phyloP scores from a whole-genome alignment of 1,284 basidiomycete species.

The Cutaneotrichosporon dermatis region DNA sequence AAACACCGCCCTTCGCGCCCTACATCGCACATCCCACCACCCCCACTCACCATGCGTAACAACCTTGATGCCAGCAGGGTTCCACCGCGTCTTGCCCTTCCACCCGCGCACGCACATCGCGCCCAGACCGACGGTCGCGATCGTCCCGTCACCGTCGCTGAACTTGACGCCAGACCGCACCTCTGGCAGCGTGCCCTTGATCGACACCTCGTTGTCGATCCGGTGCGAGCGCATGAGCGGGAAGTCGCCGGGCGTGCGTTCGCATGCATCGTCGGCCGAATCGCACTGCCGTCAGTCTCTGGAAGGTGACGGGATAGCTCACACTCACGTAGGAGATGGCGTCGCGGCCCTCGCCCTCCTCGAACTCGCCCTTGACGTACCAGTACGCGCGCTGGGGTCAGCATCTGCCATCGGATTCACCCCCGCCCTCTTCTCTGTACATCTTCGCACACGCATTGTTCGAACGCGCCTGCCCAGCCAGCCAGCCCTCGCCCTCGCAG shows the following conservation, averaged over 20 bases:
- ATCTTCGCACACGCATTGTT: background rate
- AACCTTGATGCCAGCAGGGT: slow-evolving; percentile 82
- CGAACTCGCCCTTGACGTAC: slow-evolving; percentile 68
- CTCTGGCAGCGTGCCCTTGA: slow-evolving; percentile 61
- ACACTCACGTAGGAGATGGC: slow-evolving; percentile 34
- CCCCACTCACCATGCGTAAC: slow-evolving; percentile 79
- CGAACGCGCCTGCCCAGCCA: too few species aligned
- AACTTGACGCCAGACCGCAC: slow-evolving; percentile 77
- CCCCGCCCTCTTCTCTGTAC: background rate
- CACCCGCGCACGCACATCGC: slow-evolving; percentile 95
- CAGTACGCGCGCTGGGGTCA: slow-evolving; percentile 49
- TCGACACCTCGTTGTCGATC: slow-evolving; percentile 78
- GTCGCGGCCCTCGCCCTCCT: slow-evolving; percentile 61
- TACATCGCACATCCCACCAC: slow-evolving; percentile 11
- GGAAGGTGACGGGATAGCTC: too few species aligned
- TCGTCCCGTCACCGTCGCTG: slow-evolving; percentile 95
- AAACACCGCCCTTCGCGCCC: too few species aligned
- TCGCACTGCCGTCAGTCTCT: slow-evolving; percentile 45
- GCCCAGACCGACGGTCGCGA: slow-evolving; percentile 80
- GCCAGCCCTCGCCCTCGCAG: too few species aligned
- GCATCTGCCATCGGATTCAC: background rate
- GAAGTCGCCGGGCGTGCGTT: slow-evolving; percentile 56
- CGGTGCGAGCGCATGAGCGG: slow-evolving; percentile 62
- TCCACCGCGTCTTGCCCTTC: slow-evolving; percentile 79
- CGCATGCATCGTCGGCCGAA: slow-evolving; percentile 47